These are phyloP conservation scores for Euphorbia schlechtendalii DNA, from an alignment of 441 rosid genomes.

Conservation along the genomic window DNA sequence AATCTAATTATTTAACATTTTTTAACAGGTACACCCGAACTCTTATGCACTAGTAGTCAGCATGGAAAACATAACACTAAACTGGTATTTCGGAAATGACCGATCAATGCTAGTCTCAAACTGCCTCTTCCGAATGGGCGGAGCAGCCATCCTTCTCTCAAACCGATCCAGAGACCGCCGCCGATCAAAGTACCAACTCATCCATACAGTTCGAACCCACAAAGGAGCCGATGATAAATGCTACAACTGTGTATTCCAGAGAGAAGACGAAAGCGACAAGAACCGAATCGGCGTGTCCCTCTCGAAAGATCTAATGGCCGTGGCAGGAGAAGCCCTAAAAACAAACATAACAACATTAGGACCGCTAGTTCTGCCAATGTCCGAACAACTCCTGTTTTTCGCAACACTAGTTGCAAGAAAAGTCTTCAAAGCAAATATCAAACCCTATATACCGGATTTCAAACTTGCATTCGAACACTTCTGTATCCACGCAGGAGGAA, in stretches of 20 bases:
- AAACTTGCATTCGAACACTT: slow-evolving; percentile 78
- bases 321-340: slow-evolving; percentile 80
- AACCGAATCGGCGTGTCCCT: slow-evolving; percentile 64
- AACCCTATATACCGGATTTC: slow-evolving; percentile 80
- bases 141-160: slow-evolving; percentile 80
- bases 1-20: too few relatives aligned
- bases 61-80: slow-evolving; percentile 80
- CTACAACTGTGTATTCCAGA: slow-evolving; percentile 67
- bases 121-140: too few relatives aligned
- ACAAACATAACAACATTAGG: too few relatives aligned
- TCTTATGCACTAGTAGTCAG: slow-evolving; percentile 70
- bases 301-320: slow-evolving; percentile 69
- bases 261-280: slow-evolving; percentile 62
- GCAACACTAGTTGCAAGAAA: slow-evolving; percentile 50
- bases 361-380: too few relatives aligned
- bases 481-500: slow-evolving; percentile 47
- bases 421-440: slow-evolving; percentile 46
- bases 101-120: slow-evolving; percentile 79
- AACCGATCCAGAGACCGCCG: slow-evolving; percentile 52
- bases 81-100: slow-evolving; percentile 88
- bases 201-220: slow-evolving; percentile 79
- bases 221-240: slow-evolving; percentile 73
- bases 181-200: slow-evolving; percentile 68
- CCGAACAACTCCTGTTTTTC: too few relatives aligned
- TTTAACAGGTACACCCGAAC: slow-evolving; percentile 57